phyloP scores from a whole-genome alignment of 495 filamentous ascomycete species.

The Penicillium longicatenatum region DNA sequence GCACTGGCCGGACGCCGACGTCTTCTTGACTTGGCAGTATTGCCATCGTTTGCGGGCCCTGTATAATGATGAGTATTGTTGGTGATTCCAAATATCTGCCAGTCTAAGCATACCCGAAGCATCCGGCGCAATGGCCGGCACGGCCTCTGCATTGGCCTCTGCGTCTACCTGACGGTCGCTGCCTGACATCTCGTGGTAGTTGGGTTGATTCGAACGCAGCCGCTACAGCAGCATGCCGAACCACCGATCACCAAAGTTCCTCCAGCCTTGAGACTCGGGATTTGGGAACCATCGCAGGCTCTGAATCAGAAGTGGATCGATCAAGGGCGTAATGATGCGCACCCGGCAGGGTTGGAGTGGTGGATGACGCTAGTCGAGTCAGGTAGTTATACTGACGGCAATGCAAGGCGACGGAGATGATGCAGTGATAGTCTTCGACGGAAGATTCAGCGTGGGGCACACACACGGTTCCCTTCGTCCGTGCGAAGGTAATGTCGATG shows the following conservation, averaged over 20 bases:
- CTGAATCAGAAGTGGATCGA: constrained; percentile 5
- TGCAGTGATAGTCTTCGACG: background rate
- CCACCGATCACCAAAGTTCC: constrained; percentile 27
- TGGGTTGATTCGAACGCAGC: constrained; percentile 14
- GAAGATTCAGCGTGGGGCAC: constrained; percentile 3
- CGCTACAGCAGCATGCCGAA: constrained; percentile 32
- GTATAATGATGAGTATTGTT: constrained; percentile 5
- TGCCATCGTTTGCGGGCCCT: constrained; percentile 26
- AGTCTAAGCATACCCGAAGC: constrained; percentile 19
- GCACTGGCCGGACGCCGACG: constrained; percentile 26
- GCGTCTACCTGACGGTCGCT: constrained; percentile 20
- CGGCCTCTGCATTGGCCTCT: constrained; percentile 1
- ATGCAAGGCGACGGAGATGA: constrained; percentile 17
- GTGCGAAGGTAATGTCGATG: background rate
- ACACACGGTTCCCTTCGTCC: constrained; percentile 1
- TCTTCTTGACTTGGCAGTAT: constrained; percentile 26
- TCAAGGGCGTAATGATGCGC: constrained; percentile 5
- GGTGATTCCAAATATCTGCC: background rate
- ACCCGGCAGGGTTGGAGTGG: background rate
- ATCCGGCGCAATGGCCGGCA: constrained; percentile 8
- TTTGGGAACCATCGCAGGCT: constrained; percentile 31
- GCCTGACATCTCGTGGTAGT: constrained; percentile 32
- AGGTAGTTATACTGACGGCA: constrained; percentile 12
- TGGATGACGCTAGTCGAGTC: constrained; percentile 9
- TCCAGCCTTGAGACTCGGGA: constrained; percentile 21